phyloP scores from a whole-genome alignment of 257 asterid genomes.

The Forsythia viridissima region DNA sequence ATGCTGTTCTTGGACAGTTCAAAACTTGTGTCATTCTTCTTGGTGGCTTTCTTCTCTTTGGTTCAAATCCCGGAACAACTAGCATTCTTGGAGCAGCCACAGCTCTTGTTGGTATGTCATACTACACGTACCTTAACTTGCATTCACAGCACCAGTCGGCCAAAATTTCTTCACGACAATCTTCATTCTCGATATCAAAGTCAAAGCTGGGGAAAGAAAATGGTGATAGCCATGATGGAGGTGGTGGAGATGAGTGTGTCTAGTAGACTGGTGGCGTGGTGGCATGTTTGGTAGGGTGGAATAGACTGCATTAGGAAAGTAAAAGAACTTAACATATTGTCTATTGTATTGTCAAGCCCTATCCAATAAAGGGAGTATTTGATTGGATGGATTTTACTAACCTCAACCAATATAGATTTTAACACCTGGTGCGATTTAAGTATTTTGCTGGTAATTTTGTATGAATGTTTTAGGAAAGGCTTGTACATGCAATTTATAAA shows the following conservation, averaged over 20 bases:
- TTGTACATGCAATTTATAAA: neutral
- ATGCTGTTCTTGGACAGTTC: slow-evolving; percentile 95
- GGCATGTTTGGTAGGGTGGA: neutral
- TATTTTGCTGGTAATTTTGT: neutral
- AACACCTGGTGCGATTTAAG: neutral
- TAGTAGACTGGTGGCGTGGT: slow-evolving; percentile 16
- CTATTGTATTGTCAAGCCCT: neutral
- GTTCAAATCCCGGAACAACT: slow-evolving; percentile 83
- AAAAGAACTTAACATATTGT: neutral
- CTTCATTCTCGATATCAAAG: slow-evolving; percentile 65
- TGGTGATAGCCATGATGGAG: slow-evolving; percentile 43
- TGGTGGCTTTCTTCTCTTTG: slow-evolving; percentile 81
- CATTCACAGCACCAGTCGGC: slow-evolving; percentile 52
- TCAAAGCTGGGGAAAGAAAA: slow-evolving; percentile 81
- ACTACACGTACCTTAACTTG: slow-evolving; percentile 87
- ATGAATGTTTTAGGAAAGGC: neutral
- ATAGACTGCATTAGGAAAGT: neutral
- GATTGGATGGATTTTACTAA: neutral
- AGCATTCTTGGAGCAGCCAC: slow-evolving; percentile 81
- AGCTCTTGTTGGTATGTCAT: slow-evolving; percentile 84
- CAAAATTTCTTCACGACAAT: slow-evolving; percentile 41
- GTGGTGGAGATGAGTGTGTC: slow-evolving; percentile 59
- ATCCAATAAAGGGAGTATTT: neutral
- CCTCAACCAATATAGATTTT: neutral
- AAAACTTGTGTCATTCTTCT: slow-evolving; percentile 92